Evolutionary conservation across 2,329 filamentous ascomycete genomes (phyloP), one percentile per base, ranked within the genome.

Genomic region (Fusarium paranaense): DNA sequence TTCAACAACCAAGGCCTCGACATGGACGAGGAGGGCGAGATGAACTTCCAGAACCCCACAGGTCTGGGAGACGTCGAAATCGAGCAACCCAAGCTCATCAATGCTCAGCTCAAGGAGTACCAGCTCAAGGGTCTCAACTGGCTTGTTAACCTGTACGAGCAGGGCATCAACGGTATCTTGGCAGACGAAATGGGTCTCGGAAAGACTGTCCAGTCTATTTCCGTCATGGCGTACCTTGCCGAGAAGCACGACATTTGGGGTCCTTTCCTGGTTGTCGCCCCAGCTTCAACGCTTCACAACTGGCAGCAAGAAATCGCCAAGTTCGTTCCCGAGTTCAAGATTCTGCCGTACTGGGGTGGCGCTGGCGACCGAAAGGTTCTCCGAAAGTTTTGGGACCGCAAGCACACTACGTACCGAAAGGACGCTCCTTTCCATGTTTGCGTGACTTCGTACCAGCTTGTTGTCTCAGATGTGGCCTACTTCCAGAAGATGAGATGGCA

Each of bases 401-500:
- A 98, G 85, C 95, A 98, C 82, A 93, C 96, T 77, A 98, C 95
- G 5, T 99, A 99, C 85, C 95, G 91, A 78, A 94, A 94, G 79
- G 95, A 98, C 67, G 95, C 95, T 0, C 92, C 95, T 16, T 98
- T 99, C 86, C 97, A 99, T 81, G 95, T 99, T 62, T 90, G 98
- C 61, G 92, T 99, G 57, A 99, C 97, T 0, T 98, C 96, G 0
- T 99, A 99, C 82, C 97, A 99, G 83, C 88, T 99, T 40, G 97
- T 99, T 30, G 97, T 99, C 22, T 94, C 95, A 30, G 97, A 99
- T 81, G 94, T 97, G 2, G 92, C 95, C 69, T 99, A 99, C 83
- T 98, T 99, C 86, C 96, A 98, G 84, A 98, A 98, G 87, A 97
- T 99, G 89, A 94, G 94, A 78, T 99, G 97, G 97, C 97, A 98